A percentile compares a stretch with the other conserved stretches of the same genome.
These are phyloP conservation scores for button mushroom (Agaricus bisporus) DNA, from an alignment of 768 basidiomycete genomes.

Conservation along the genomic window DNA sequence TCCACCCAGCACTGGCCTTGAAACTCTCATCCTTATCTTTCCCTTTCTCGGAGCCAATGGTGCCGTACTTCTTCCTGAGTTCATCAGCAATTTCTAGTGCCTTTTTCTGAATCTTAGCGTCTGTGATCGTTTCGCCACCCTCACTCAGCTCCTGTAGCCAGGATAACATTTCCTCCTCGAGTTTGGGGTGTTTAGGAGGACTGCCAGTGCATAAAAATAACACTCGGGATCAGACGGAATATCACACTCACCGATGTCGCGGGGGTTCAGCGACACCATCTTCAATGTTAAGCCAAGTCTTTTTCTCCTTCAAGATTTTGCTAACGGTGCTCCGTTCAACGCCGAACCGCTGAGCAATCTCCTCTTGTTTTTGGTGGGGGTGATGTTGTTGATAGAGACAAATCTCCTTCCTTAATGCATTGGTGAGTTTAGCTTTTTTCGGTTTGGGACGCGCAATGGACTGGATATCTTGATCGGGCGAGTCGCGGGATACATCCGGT, in stretches of 20 bases:
- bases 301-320: constrained; percentile 83
- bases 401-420: constrained; percentile 69
- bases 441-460: constrained; percentile 8
- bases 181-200: constrained; percentile 74
- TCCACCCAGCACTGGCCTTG: constrained; percentile 90
- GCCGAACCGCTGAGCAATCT: constrained; percentile 69
- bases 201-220: constrained; percentile 26
- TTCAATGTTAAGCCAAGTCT: constrained; percentile 71
- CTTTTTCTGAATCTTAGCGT: constrained; percentile 55
- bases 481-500: constrained; percentile 16
- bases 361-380: constrained; percentile 73
- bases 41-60: constrained; percentile 31
- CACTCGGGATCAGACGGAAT: not conserved
- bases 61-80: constrained; percentile 23
- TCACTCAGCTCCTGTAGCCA: constrained; percentile 55
- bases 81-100: constrained; percentile 60
- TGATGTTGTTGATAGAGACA: constrained; percentile 60
- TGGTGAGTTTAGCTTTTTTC: constrained; percentile 47
- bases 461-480: constrained; percentile 5
- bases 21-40: constrained; percentile 52
- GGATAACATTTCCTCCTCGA: constrained; percentile 59
- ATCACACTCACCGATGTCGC: constrained; percentile 56
- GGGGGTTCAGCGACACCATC: constrained; percentile 49
- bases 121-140: constrained; percentile 46
- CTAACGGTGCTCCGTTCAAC: constrained; percentile 92